Evolutionary conservation across 495 filamentous ascomycete species (phyloP).

Genomic region (Pseudotulostoma volvatum): DNA sequence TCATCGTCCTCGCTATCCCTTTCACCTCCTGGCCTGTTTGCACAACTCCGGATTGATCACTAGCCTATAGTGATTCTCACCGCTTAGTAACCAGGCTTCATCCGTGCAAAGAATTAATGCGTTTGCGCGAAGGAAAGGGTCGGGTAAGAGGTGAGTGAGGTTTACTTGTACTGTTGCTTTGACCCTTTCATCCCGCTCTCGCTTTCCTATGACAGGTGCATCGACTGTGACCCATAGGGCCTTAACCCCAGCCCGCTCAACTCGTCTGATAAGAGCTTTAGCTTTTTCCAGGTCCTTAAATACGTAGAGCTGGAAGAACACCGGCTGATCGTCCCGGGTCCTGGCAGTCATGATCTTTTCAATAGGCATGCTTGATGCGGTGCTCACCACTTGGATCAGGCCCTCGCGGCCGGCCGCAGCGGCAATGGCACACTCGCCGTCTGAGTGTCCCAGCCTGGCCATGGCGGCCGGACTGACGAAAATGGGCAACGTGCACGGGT

Average conservation of each 20-base stretch:
- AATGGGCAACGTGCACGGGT: constrained; percentile 49
- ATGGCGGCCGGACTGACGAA: constrained; percentile 68
- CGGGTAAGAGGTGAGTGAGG: too few relatives aligned
- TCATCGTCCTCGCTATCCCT: constrained; percentile 61
- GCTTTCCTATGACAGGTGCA: constrained; percentile 44
- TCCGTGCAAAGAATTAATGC: too few relatives aligned
- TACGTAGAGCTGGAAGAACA: constrained; percentile 82
- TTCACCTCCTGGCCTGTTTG: constrained; percentile 47
- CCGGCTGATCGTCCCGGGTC: constrained; percentile 40
- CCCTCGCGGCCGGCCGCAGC: constrained; percentile 50
- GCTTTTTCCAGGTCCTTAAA: constrained; percentile 70
- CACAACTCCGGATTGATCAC: constrained; percentile 26
- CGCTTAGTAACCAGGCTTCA: too few relatives aligned
- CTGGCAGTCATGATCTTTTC: constrained; percentile 55
- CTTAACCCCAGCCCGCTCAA: constrained; percentile 59
- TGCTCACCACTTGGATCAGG: constrained; percentile 18
- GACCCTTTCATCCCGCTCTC: constrained; percentile 41
- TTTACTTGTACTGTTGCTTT: constrained; percentile 34
- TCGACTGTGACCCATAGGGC: constrained; percentile 58
- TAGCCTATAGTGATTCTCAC: too few relatives aligned
- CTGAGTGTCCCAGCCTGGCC: constrained; percentile 63
- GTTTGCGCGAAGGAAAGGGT: too few relatives aligned
- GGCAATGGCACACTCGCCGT: constrained; percentile 64
- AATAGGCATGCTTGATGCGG: constrained; percentile 32
- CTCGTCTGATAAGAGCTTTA: constrained; percentile 57